A percentile compares a stretch with the other conserved stretches of the same genome.
Conservation (phyloP, 164 flowering plant species). For the Vitis cinerea region DNA sequence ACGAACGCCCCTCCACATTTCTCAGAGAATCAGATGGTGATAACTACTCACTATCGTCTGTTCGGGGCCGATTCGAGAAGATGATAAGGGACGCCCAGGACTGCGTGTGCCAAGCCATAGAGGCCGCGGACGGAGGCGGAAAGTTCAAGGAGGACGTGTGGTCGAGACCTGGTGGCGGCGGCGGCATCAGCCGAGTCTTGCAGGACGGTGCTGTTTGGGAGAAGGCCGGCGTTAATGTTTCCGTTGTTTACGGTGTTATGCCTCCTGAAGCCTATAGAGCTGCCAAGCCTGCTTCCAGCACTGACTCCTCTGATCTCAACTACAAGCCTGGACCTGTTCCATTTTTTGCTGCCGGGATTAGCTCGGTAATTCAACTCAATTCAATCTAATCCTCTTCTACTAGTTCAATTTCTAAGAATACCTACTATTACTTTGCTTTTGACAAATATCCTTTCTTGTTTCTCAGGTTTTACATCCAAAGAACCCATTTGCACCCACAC, state of each 20-base stretch:
- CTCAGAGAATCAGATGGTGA: constrained; percentile 54
- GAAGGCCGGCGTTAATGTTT: constrained; percentile 96
- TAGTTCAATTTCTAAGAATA: too few species aligned
- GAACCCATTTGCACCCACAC: constrained; percentile 94
- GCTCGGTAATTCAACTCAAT: constrained; percentile 57
- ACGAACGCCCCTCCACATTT: constrained; percentile 70
- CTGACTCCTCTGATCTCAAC: constrained; percentile 7
- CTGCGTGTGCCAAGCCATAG: constrained; percentile 68
- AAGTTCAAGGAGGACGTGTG: constrained; percentile 91
- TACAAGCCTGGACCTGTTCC: constrained; percentile 78
- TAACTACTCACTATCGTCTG: constrained; percentile 24
- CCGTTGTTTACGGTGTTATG: constrained; percentile 95
- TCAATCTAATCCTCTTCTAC: background rate
- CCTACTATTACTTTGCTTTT: too few species aligned
- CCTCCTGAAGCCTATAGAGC: constrained; percentile 98
- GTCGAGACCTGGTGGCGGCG: constrained; percentile 97
- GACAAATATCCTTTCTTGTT: constrained; percentile 2
- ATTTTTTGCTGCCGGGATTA: constrained; percentile 93
- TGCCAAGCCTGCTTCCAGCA: constrained; percentile 47
- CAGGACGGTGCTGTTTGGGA: constrained; percentile 91
- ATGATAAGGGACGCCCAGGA: constrained; percentile 95
- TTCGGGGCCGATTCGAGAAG: constrained; percentile 77
- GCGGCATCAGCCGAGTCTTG: constrained; percentile 89
- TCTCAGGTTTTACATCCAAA: constrained; percentile 93
- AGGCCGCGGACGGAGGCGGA: constrained; percentile 67